A percentile compares a stretch with the other conserved stretches of the same genome.
phyloP scores from a whole-genome alignment of 2,329 filamentous ascomycete species.

The Blumeria graminis region DNA sequence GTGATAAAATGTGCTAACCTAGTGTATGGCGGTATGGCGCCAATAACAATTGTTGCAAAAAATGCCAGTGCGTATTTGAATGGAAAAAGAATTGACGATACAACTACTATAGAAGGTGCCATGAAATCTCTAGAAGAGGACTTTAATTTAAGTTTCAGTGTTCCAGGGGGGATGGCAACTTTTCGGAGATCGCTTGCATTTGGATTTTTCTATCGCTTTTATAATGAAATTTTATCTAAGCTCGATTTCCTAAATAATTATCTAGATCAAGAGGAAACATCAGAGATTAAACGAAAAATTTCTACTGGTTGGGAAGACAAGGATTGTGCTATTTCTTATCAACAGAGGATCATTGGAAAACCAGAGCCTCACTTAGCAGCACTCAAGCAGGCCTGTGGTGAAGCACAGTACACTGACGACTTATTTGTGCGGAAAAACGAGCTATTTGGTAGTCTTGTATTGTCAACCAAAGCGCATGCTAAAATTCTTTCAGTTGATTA shows the following conservation, averaged over 20 bases:
- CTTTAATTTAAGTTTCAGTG: conserved; percentile 71
- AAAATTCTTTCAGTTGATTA: conserved; percentile 60
- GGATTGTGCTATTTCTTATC: conserved; percentile 49
- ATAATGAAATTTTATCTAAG: conserved; percentile 57
- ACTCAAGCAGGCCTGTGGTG: conserved; percentile 77
- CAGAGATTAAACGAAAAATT: conserved; percentile 66
- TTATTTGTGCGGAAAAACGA: conserved; percentile 74
- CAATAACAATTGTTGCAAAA: too few species aligned
- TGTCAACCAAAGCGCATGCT: conserved; percentile 74
- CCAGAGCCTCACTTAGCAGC: conserved; percentile 74
- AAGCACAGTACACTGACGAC: conserved; percentile 92
- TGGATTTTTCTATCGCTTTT: conserved; percentile 93
- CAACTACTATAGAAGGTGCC: too few species aligned
- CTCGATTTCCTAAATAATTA: conserved; percentile 16
- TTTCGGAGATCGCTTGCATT: conserved; percentile 79
- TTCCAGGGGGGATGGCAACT: conserved; percentile 92
- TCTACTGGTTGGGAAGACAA: conserved; percentile 62
- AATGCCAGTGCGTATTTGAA: too few species aligned
- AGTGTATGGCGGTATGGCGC: too few species aligned
- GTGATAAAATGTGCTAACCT: too few species aligned
- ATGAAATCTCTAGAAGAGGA: conserved; percentile 32
- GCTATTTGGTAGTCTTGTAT: conserved; percentile 63
- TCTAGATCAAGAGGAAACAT: conserved; percentile 49
- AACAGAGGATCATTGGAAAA: conserved; percentile 63
- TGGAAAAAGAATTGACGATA: too few species aligned